Conservation (phyloP, 2,329 filamentous ascomycete genomes). For the Tolypocladium tropicale region DNA sequence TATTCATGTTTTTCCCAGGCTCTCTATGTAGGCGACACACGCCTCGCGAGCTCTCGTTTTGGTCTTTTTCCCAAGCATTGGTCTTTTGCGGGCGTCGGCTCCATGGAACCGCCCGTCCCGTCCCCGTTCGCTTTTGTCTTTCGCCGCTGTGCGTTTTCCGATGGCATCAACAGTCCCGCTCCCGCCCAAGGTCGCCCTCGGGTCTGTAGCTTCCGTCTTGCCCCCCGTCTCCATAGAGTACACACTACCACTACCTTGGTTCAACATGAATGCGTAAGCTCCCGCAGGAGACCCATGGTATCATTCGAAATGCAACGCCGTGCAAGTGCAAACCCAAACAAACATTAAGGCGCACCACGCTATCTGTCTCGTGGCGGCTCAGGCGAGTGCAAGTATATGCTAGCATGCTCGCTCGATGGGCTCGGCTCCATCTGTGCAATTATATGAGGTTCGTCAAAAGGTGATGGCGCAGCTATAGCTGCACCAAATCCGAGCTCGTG, state of each 20-base stretch:
- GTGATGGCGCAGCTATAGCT: neutral
- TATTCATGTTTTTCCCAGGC: neutral
- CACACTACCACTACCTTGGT: constrained; percentile 12
- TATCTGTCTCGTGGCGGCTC: constrained; percentile 2
- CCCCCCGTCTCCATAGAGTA: constrained; percentile 14
- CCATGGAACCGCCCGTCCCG: neutral
- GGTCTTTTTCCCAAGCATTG: neutral
- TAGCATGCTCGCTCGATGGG: neutral
- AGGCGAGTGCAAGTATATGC: neutral
- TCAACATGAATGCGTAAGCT: constrained; percentile 5
- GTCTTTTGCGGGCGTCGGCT: neutral
- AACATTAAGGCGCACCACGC: constrained; percentile 6
- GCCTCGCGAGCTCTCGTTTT: neutral
- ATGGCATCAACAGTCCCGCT: neutral
- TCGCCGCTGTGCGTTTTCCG: neutral
- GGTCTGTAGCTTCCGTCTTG: constrained; percentile 5
- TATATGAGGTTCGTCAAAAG: neutral
- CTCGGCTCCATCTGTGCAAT: neutral
- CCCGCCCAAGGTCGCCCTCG: constrained; percentile 14
- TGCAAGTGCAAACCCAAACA: constrained; percentile 9
- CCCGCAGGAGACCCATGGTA: constrained; percentile 15
- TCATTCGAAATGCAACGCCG: constrained; percentile 13
- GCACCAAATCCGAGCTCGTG: neutral
- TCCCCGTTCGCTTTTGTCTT: neutral
- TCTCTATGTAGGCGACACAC: neutral